Base-by-base conservation (phyloP, 2,329 filamentous ascomycete species). In the Diaporthe citriasiana region DNA sequence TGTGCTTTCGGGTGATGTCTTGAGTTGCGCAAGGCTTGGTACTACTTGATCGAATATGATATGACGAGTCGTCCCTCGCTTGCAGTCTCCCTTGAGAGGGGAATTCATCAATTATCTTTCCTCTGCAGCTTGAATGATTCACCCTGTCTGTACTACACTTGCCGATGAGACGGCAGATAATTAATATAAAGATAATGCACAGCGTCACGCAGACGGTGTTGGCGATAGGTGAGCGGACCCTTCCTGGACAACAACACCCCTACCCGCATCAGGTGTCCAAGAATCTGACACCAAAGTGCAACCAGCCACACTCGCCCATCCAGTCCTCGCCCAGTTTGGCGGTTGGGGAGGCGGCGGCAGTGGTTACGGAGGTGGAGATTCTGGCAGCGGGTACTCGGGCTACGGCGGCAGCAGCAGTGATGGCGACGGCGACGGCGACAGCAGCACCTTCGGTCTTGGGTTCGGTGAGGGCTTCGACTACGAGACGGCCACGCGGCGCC, bases 311-410 rank as follows among this genome's bases (percentile, higher is more conserved):
- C 56, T 73, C 25, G 25, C 47, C 45, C 38, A 38, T 8, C 45
- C 70, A 33, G 22, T 60, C 9, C 35, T 51, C 33, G 73, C 73
- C 27, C 73, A 74, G 19, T 70, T 69, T n/a, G 70, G 72, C 47
- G 63, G 56, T 38, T 51, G 19, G 33, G 63, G 51, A 68, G 72
- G 65, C 33, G 51, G 38, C 42, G 71, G 71, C 15, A 45, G 53
- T 9, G 40, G 71, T n/a, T 57, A 50, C 47, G 22, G 47, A 12
- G 10, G 47, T n/a, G 55, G 35, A 7, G 15, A 19, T 6, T 60
- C 57, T 1, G 57, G 57, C 17, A 63, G 57, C 25, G 40, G 59
- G 10, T 45, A 27, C 47, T 53, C 63, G 4, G 47, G 63, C 15
- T 40, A 40, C 63, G 63, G 47, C 47, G 71, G 51, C 42, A 15